Evolutionary conservation across 2,329 filamentous ascomycete species (phyloP).

Genomic region (Pseudogymnoascus sp.): DNA sequence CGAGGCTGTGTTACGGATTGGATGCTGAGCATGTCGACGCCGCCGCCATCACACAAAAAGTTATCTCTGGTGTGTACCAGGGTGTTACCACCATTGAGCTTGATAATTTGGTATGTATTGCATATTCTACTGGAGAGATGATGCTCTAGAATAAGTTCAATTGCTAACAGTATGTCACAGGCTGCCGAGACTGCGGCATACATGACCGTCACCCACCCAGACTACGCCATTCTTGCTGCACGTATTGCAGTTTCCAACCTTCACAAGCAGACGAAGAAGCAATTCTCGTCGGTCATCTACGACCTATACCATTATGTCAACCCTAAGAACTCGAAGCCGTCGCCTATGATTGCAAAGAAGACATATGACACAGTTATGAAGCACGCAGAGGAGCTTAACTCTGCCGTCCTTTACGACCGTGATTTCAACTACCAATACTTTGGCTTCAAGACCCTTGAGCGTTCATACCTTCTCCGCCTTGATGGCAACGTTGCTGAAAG

Average conservation of each 20-base stretch:
- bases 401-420: constrained; percentile 96
- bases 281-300: constrained; percentile 90
- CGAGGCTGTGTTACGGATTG: constrained; percentile 92
- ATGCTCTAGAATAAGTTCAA: not conserved
- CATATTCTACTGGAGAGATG: constrained; percentile 21
- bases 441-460: constrained; percentile 97
- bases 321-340: constrained; percentile 73
- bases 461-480: constrained; percentile 92
- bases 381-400: constrained; percentile 95
- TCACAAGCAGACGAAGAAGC: constrained; percentile 99
- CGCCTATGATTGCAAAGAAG: constrained; percentile 90
- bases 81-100: constrained; percentile 95
- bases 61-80: constrained; percentile 98
- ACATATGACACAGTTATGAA: constrained; percentile 92
- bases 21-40: constrained; percentile 94
- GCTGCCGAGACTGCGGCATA: constrained; percentile 98
- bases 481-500: constrained; percentile 94
- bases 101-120: constrained; percentile 79
- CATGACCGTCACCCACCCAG: constrained; percentile 98
- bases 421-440: constrained; percentile 99
- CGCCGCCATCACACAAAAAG: constrained; percentile 96
- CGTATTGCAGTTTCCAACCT: constrained; percentile 98
- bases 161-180: constrained; percentile 40
- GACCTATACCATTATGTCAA: constrained; percentile 96
- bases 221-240: constrained; percentile 96